phyloP scores from a whole-genome alignment of 1,139 yeast species.

The Nakaseomyces delphensis region DNA sequence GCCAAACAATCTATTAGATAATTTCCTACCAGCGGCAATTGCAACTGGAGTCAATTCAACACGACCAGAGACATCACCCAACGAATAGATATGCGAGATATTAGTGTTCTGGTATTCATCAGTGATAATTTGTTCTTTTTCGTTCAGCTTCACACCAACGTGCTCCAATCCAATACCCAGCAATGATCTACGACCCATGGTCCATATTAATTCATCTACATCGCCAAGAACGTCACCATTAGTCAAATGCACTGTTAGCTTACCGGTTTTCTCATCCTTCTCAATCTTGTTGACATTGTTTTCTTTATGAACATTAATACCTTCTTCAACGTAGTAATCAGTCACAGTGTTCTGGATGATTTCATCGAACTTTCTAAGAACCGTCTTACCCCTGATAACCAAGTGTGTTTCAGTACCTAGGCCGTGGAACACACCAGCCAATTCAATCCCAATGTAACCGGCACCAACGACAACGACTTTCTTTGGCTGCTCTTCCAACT shows the following conservation, averaged over 20 bases:
- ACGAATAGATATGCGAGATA: slow-evolving; percentile 63
- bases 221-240: slow-evolving; percentile 44
- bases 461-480: slow-evolving; percentile 94
- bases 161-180: slow-evolving; percentile 67
- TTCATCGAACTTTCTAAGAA: slow-evolving; percentile 79
- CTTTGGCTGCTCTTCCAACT: slow-evolving; percentile 72
- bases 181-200: slow-evolving; percentile 80
- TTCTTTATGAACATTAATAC: slow-evolving; percentile 68
- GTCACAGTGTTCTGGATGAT: slow-evolving; percentile 73
- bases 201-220: slow-evolving; percentile 85
- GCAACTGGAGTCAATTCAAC: slow-evolving; percentile 97
- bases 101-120: slow-evolving; percentile 85
- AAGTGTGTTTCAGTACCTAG: slow-evolving; percentile 83
- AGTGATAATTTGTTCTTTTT: slow-evolving; percentile 51
- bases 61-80: slow-evolving; percentile 90
- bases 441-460: slow-evolving; percentile 93
- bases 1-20: slow-evolving; percentile 86
- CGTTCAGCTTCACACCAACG: slow-evolving; percentile 59
- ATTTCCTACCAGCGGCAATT: slow-evolving; percentile 93
- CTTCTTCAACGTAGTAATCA: slow-evolving; percentile 68
- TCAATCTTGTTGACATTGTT: slow-evolving; percentile 53
- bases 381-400: slow-evolving; percentile 83
- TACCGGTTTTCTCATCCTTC: slow-evolving; percentile 46
- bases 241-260: slow-evolving; percentile 52
- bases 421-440: slow-evolving; percentile 87